phyloP scores from a whole-genome alignment of 1,284 basidiomycete species.

The Melampsora americana region DNA sequence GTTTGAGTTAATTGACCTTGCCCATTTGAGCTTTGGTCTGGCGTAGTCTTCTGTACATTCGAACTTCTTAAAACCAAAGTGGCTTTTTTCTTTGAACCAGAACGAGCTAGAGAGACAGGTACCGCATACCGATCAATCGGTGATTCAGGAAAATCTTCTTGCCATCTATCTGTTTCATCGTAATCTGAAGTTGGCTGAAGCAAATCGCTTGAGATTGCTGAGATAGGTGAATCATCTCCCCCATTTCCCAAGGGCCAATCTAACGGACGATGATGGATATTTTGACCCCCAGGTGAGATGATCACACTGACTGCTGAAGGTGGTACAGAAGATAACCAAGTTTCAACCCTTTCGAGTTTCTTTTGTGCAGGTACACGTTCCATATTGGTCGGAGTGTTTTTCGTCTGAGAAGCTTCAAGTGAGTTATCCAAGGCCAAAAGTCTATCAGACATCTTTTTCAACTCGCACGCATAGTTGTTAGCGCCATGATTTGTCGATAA shows the following conservation, averaged over 20 bases:
- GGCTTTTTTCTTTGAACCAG: background rate
- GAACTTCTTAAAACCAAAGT: background rate
- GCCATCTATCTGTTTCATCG: background rate
- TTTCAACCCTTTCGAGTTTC: slow-evolving; percentile 24
- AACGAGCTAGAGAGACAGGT: background rate
- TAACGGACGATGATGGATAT: background rate
- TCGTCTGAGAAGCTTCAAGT: slow-evolving; percentile 11
- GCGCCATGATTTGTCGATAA: background rate
- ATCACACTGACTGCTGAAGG: slow-evolving; percentile 12
- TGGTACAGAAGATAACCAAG: slow-evolving; percentile 26
- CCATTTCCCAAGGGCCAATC: background rate
- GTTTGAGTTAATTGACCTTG: background rate
- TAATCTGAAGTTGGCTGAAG: background rate
- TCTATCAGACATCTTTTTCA: slow-evolving; percentile 32
- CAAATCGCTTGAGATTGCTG: too few relatives aligned
- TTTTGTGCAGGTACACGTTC: background rate
- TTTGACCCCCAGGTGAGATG: background rate
- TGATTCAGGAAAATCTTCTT: slow-evolving; percentile 28
- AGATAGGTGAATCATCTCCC: background rate
- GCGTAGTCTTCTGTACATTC: background rate
- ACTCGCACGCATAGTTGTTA: slow-evolving; percentile 8
- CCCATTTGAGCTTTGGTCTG: background rate
- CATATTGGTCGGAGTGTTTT: background rate
- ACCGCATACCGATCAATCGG: slow-evolving; percentile 20
- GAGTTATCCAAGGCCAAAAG: slow-evolving; percentile 35